These are phyloP conservation scores for Pythium sukuiense DNA, from an alignment of 352 stramenopile species.

Conservation along the genomic window DNA sequence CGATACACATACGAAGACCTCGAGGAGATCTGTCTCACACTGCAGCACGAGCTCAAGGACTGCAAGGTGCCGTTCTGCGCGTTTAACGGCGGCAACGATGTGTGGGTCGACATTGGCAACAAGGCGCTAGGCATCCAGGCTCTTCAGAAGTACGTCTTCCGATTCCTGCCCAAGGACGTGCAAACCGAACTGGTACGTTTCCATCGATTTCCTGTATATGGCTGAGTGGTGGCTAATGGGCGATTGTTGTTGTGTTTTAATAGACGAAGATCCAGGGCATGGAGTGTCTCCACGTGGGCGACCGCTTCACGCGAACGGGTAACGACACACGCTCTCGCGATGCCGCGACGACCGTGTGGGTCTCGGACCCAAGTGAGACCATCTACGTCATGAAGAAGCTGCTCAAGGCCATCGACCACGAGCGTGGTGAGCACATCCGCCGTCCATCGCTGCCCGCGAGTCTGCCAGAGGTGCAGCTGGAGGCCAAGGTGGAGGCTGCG, in stretches of 20 bases:
- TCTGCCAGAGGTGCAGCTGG: constrained; percentile 36
- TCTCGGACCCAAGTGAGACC: constrained; percentile 94
- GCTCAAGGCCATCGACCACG: constrained; percentile 63
- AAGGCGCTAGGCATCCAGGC: constrained; percentile 94
- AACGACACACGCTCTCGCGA: constrained; percentile 94
- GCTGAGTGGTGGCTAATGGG: too few relatives aligned
- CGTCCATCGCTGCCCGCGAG: constrained; percentile 21
- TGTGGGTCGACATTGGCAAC: constrained; percentile 97
- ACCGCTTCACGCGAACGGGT: constrained; percentile 89
- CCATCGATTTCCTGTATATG: neutral
- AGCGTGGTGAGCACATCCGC: constrained; percentile 36
- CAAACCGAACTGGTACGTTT: constrained; percentile 55
- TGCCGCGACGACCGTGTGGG: constrained; percentile 93
- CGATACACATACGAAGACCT: constrained; percentile 90
- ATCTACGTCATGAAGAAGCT: constrained; percentile 94
- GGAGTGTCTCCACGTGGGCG: constrained; percentile 94
- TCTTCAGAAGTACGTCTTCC: constrained; percentile 85
- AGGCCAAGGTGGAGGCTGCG: constrained; percentile 60
- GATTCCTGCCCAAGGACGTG: constrained; percentile 75
- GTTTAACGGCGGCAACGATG: constrained; percentile 96
- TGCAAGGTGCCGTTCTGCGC: constrained; percentile 91
- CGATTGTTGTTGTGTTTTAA: constrained; percentile 29
- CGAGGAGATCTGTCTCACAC: constrained; percentile 93
- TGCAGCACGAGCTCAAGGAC: constrained; percentile 86
- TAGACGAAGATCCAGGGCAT: constrained; percentile 69